Evolutionary conservation across 23 red algal genomes (phyloP).

Genomic region (Chondrus crispus): DNA sequence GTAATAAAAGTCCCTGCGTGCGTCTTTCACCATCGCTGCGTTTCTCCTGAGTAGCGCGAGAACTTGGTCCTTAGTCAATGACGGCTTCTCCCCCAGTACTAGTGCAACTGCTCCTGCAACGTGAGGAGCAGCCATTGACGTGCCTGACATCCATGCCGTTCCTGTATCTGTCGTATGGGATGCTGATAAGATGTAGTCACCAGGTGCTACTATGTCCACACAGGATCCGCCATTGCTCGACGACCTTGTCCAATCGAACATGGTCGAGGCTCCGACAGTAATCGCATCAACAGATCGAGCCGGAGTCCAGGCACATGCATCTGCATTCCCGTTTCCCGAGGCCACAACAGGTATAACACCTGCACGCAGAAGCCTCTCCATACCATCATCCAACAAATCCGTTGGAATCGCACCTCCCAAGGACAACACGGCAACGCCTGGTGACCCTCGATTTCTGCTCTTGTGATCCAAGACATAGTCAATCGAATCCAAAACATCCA

Average conservation of each 20-base stretch:
- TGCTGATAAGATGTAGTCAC: constrained; percentile 40
- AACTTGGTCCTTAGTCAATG: background rate
- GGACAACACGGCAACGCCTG: constrained; percentile 45
- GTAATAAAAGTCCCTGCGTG: background rate
- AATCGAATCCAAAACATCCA: constrained; percentile 42
- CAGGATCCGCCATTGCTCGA: constrained; percentile 32
- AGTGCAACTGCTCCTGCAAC: constrained; percentile 47
- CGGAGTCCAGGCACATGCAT: constrained; percentile 57
- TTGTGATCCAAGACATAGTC: constrained; percentile 7
- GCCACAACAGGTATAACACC: constrained; percentile 56
- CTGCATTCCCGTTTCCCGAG: constrained; percentile 42
- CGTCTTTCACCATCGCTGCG: background rate
- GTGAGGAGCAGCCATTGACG: constrained; percentile 61
- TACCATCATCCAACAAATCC: constrained; percentile 23
- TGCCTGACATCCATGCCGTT: constrained; percentile 29
- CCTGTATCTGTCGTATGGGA: background rate
- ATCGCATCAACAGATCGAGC: constrained; percentile 25
- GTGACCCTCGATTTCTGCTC: background rate
- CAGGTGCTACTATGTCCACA: constrained; percentile 60
- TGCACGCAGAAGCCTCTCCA: background rate
- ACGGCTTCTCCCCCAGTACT: background rate
- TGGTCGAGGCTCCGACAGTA: constrained; percentile 50
- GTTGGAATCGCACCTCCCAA: constrained; percentile 25
- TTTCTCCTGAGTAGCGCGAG: background rate
- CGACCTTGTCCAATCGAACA: constrained; percentile 12